Evolutionary conservation across 768 basidiomycete genomes (phyloP).

Genomic region (Melanogaster broomeanus): DNA sequence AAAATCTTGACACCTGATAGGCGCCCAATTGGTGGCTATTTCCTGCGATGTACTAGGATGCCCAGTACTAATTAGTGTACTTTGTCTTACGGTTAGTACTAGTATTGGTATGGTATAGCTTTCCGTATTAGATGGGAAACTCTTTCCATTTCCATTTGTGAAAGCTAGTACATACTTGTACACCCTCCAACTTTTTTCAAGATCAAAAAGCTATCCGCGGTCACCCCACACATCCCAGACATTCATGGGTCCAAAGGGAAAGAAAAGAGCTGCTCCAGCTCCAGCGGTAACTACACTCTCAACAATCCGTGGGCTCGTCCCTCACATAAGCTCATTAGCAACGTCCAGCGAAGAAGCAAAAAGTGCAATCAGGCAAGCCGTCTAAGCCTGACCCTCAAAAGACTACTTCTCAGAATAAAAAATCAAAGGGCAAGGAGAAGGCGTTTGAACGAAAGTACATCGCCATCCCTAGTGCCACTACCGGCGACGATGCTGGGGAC

Average conservation of each 20-base stretch:
- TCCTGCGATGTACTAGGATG: not conserved
- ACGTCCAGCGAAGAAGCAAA: conserved; percentile 62
- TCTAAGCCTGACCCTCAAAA: conserved; percentile 17
- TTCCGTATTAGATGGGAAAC: conserved; percentile 20
- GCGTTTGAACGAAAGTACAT: conserved; percentile 61
- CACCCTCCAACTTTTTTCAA: too few species aligned
- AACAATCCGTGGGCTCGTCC: not conserved
- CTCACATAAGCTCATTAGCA: conserved; percentile 18
- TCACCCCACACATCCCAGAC: not conserved
- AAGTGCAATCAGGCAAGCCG: conserved; percentile 39
- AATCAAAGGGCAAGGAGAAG: conserved; percentile 56
- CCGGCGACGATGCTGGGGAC: conserved; percentile 19
- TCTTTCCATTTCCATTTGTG: conserved; percentile 18
- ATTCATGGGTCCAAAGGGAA: conserved; percentile 31
- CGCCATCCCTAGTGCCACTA: conserved; percentile 49
- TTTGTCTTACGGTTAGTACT: too few species aligned
- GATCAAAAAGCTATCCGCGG: not conserved
- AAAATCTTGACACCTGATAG: too few species aligned
- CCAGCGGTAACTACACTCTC: conserved; percentile 24
- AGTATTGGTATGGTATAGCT: too few species aligned
- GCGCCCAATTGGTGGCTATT: too few species aligned
- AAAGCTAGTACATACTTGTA: not conserved
- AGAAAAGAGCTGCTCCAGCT: conserved; percentile 36
- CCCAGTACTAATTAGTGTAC: too few species aligned
- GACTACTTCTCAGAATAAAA: conserved; percentile 34